Conservation (phyloP, 2,329 filamentous ascomycete genomes). For the Epichloe festucae region DNA sequence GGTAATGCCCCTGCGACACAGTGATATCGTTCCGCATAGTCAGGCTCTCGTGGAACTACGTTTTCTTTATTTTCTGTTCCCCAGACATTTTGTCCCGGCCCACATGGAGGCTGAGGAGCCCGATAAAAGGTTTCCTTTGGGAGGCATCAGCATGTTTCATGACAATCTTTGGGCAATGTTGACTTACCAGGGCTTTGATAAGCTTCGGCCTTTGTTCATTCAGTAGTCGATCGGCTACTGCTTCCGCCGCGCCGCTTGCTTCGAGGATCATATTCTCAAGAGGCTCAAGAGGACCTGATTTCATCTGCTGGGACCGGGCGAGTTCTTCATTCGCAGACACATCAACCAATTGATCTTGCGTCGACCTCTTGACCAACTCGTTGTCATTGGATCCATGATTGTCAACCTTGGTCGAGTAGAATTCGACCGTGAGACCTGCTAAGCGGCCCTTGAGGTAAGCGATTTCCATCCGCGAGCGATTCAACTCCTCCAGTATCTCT, state of each 20-base stretch:
- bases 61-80: neutral
- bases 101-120: neutral
- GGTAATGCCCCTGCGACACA: neutral
- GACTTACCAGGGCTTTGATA: neutral
- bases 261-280: neutral
- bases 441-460: conserved; percentile 9
- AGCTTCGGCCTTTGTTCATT: neutral
- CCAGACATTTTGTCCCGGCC: too few species aligned
- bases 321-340: neutral
- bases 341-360: neutral
- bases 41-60: neutral
- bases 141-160: neutral
- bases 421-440: conserved; percentile 3
- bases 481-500: neutral
- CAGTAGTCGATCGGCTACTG: neutral
- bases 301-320: neutral
- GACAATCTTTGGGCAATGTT: neutral
- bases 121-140: neutral
- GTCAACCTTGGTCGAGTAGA: neutral
- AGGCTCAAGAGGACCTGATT: too few species aligned
- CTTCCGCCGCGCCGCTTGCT: neutral
- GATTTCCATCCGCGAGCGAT: neutral
- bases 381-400: neutral
- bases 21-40: neutral
- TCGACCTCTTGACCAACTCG: neutral